Base-by-base conservation (phyloP, 2,329 filamentous ascomycete species). In the Aspergillus amoenus region DNA sequence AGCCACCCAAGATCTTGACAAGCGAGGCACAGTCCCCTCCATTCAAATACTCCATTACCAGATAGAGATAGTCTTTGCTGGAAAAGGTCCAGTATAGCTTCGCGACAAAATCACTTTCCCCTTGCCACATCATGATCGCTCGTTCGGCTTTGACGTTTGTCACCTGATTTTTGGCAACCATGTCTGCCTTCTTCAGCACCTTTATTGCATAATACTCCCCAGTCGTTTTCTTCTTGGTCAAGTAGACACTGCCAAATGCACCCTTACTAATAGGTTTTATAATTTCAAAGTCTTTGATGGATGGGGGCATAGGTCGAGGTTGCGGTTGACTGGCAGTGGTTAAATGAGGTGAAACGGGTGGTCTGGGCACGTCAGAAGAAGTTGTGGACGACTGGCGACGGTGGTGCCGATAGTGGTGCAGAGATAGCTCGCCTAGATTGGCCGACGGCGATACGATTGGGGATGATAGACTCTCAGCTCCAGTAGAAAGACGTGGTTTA, bases 121-220 rank as follows among this genome's bases (percentile, higher is more conserved):
- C 94, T 77, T 99, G 94, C 91, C 94, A 97, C 94, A 99, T 99
- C 94, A 99, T 97, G 71, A 99, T 99, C 21, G 95, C 95, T 64
- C 94, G 86, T 76, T 99, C 94, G 8, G 95, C 94, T 76, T 99
- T 97, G 69, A 99, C 94, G 70, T 99, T 99, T 65, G 94, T 96
- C 66, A 99, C 93, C 72, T 99, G 94, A 73, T 99, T 99, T 77
- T 99, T 99, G 60, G 94, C 94, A 61, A 99, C 91, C 94, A 99
- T 99, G 79, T 99, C 94, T n/a, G 94, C 93, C 76, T 99, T 99
- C 72, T 97, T 97, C 58, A 99, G 76, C 1, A 97, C 94, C 71
- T 99, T 99, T 78, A 99, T 97, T 9, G 94, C 94, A 73, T 93
- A 99, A 74, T 99, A 99, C 69, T 99, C 94, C 45, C 93, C 93